Percentiles rank a stretch among this genome's conserved stretches.
phyloP scores from a whole-genome alignment of 1,284 basidiomycete species.

The Cryptococcus sp. region DNA sequence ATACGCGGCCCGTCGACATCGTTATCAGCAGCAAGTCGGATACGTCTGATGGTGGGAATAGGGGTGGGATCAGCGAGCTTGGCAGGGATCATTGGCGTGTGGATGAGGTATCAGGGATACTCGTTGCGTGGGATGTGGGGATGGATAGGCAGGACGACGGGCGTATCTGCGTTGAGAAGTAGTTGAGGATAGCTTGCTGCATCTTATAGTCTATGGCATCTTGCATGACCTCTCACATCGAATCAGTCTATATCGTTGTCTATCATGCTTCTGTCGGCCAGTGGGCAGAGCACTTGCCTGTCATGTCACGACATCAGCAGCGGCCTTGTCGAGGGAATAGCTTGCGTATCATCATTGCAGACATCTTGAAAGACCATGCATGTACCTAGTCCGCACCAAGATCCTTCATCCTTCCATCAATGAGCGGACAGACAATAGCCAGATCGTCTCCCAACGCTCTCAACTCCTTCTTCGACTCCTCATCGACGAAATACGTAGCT shows the following conservation, averaged over 20 bases:
- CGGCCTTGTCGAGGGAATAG: no score
- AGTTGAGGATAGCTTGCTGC: no score
- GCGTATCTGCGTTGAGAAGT: no score
- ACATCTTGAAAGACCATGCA: no score
- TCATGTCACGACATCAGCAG: no score
- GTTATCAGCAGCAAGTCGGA: slow-evolving; percentile 31
- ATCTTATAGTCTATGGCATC: no score
- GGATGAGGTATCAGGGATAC: slow-evolving; percentile 44
- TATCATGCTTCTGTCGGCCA: no score
- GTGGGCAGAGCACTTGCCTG: no score
- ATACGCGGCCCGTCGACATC: slow-evolving; percentile 36
- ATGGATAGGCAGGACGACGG: slow-evolving; percentile 29
- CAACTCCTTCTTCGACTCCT: slow-evolving; percentile 29
- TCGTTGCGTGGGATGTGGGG: slow-evolving; percentile 38
- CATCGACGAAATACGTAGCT: slow-evolving; percentile 21
- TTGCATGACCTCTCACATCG: no score
- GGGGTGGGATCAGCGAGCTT: slow-evolving; percentile 24
- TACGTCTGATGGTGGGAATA: slow-evolving; percentile 25
- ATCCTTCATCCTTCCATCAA: slow-evolving; percentile 69
- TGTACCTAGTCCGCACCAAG: slow-evolving; percentile 48
- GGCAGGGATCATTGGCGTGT: slow-evolving; percentile 29
- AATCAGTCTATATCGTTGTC: no score
- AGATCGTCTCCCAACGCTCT: slow-evolving; percentile 3
- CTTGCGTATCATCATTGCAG: no score
- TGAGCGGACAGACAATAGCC: slow-evolving; percentile 55